phyloP scores from a whole-genome alignment of 2,329 filamentous ascomycete genomes.

The Apiospora koreana region DNA sequence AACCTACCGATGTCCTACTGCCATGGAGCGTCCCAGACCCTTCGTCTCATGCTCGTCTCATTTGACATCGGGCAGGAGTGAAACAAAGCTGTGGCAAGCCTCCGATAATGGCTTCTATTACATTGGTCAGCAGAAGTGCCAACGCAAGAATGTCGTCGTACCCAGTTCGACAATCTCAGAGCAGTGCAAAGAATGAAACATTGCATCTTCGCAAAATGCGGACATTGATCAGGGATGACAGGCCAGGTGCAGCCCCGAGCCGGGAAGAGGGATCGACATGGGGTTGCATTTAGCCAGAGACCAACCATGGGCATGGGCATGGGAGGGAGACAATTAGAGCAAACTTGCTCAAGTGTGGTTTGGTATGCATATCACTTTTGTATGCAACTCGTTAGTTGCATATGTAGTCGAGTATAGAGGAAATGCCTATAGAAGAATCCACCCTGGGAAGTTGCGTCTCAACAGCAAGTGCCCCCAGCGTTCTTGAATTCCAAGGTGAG shows the following conservation, averaged over 20 bases:
- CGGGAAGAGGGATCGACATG: not conserved
- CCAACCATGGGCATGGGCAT: too few relatives aligned
- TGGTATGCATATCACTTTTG: not conserved
- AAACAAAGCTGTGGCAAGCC: not conserved
- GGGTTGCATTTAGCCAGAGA: constrained; percentile 4
- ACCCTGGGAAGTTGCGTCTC: not conserved
- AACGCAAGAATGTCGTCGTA: not conserved
- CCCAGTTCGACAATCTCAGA: not conserved
- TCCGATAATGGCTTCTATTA: not conserved
- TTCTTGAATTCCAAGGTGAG: too few relatives aligned
- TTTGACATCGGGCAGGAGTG: not conserved
- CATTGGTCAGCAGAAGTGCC: not conserved
- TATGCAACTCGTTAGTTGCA: not conserved
- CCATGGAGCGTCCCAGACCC: not conserved
- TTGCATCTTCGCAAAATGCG: not conserved
- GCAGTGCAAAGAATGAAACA: not conserved
- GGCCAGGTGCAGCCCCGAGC: not conserved
- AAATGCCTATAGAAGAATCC: not conserved
- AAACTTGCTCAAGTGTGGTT: constrained; percentile 16
- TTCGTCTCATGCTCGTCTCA: not conserved
- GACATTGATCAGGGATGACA: not conserved
- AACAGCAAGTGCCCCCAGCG: not conserved
- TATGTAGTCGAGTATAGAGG: not conserved
- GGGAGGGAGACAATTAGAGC: constrained; percentile 13
- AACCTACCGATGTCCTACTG: not conserved